A percentile compares a stretch with the other conserved stretches of the same genome.
phyloP scores from a whole-genome alignment of 1,284 basidiomycete genomes.

The Sporisorium iseilematis-ciliati region DNA sequence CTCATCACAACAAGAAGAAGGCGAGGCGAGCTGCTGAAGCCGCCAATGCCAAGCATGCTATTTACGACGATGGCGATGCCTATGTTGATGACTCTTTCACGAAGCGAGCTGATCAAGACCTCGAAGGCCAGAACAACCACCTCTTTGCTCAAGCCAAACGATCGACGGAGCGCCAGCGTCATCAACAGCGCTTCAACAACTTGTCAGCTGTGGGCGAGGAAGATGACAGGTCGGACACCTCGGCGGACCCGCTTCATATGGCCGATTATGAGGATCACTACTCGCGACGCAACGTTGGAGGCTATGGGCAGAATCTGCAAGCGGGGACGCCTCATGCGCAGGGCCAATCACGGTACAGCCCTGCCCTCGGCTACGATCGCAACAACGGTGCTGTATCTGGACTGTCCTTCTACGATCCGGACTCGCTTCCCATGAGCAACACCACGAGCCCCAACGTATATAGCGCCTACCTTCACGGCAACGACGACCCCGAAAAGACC shows the following conservation, averaged over 20 bases:
- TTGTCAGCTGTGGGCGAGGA: constrained; percentile 44
- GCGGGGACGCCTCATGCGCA: constrained; percentile 18
- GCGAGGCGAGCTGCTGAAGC: constrained; percentile 28
- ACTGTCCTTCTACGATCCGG: constrained; percentile 54
- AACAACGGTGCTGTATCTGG: constrained; percentile 44
- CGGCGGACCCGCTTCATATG: constrained; percentile 45
- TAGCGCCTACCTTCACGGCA: constrained; percentile 9
- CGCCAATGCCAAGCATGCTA: neutral
- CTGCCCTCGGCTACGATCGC: constrained; percentile 26
- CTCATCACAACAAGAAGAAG: constrained; percentile 37
- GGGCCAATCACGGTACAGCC: constrained; percentile 9
- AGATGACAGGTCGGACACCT: constrained; percentile 52
- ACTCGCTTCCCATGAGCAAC: constrained; percentile 25
- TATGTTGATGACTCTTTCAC: constrained; percentile 18
- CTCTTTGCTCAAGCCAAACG: constrained; percentile 41
- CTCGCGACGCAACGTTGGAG: constrained; percentile 15
- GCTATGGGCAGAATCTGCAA: constrained; percentile 15
- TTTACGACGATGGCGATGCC: constrained; percentile 11
- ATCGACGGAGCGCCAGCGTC: constrained; percentile 30
- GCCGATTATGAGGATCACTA: constrained; percentile 47
- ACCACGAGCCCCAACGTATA: constrained; percentile 2
- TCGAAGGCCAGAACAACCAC: constrained; percentile 40
- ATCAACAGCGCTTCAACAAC: constrained; percentile 26
- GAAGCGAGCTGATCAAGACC: constrained; percentile 24
- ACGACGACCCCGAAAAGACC: constrained; percentile 14